Evolutionary conservation across 306 rosid genomes (phyloP), one percentile per base, ranked within the genome.

Genomic region (Prunus persica): DNA sequence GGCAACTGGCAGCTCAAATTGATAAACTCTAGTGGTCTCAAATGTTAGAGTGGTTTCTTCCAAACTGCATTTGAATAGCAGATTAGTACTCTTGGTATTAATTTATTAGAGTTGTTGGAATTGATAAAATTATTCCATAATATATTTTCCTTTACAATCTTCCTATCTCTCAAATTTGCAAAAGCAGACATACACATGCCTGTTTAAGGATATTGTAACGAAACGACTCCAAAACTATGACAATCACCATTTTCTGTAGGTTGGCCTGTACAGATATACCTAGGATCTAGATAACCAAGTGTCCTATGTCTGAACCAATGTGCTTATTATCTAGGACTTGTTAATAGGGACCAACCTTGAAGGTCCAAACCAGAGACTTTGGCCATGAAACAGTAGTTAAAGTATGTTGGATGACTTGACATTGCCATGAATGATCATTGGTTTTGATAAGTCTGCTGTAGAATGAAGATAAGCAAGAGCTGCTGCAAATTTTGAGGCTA

Each of bases 231-330:
- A 22, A 65, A 76, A 63, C 73, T 76, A 27, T 76, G 51, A 7
- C 65, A 65, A 24, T 76, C 65, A 5, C 79, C 54, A 55, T 75
- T 63, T 1, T 76, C 3, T 65, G 25, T 24, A 24, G 25, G 25
- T 24, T 24, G 72, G 25, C 79, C 65, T 38, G 19, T 63, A 1
- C 3, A 45, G 25, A 76, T 16, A 65, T 51, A 75, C 45, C 65
- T 52, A 1, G 72, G 79, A 11, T 75, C 72, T 4, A 74, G n/a
- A 49, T 63, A 63, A 14, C 78, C 79, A 7, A 75, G 30, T 20
- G 41, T 75, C 12, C 51, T 56, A 22, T 27, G 28, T 27, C 2
- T 51, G 65, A 8, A 51, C 16, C 63, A 65, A n/a, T 19, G 72
- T 49, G 6, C 3, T 27, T 27, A 27, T 64, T 25, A 75, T 32